Percentiles rank a stretch among this genome's conserved stretches.
These are phyloP conservation scores for Sabuloglossum arenarium DNA, from an alignment of 495 filamentous ascomycete species.

Conservation along the genomic window DNA sequence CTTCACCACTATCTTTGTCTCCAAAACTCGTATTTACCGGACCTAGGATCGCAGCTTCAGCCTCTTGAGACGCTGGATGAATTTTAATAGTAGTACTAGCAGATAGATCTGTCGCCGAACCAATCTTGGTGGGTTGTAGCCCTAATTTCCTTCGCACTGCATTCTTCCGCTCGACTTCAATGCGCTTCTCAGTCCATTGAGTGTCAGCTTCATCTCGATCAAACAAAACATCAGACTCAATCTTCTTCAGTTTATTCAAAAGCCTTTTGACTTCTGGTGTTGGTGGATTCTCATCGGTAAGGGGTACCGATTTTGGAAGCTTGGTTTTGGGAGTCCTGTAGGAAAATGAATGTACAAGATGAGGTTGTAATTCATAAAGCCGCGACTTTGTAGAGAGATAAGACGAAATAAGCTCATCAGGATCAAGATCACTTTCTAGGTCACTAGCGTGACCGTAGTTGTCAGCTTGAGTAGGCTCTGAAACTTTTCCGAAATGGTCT, in stretches of 20 bases:
- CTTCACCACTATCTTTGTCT: slow-evolving; percentile 22
- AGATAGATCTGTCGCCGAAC: not conserved
- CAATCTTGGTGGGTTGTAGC: not conserved
- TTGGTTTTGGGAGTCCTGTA: slow-evolving; percentile 23
- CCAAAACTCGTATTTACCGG: not conserved
- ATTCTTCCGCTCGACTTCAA: slow-evolving; percentile 42
- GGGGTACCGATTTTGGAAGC: slow-evolving; percentile 9
- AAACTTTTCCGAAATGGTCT: not conserved
- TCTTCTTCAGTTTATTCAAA: slow-evolving; percentile 45
- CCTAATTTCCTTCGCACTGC: slow-evolving; percentile 15
- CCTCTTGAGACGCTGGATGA: not conserved
- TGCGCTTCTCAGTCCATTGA: slow-evolving; percentile 45
- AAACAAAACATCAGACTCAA: slow-evolving; percentile 73
- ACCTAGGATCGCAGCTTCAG: not conserved
- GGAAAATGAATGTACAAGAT: slow-evolving; percentile 10
- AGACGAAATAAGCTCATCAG: slow-evolving; percentile 54
- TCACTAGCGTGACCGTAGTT: slow-evolving; percentile 16
- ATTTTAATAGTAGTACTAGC: not conserved
- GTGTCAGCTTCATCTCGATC: slow-evolving; percentile 56
- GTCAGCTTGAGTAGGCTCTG: not conserved
- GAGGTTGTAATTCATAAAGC: slow-evolving; percentile 53
- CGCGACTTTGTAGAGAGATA: slow-evolving; percentile 52
- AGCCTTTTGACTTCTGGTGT: slow-evolving; percentile 38
- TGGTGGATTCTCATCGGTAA: slow-evolving; percentile 11
- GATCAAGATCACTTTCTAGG: slow-evolving; percentile 33